phyloP scores from a whole-genome alignment of 805 yeast genomes.

The Saccharomycopsis malanga region DNA sequence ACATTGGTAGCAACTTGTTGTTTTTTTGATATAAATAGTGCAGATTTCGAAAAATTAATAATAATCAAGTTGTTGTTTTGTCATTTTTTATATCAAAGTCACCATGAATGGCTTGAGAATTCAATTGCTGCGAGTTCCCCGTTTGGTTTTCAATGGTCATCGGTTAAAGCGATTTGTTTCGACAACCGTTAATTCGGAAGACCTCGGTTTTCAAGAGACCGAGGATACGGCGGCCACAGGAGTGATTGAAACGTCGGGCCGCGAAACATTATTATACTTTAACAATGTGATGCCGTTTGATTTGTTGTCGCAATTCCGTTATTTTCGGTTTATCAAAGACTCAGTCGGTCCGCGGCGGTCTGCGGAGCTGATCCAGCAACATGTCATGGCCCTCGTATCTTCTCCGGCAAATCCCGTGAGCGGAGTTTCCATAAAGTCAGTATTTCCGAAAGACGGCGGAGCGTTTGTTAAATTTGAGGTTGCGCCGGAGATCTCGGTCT shows the following conservation, averaged over 20 bases:
- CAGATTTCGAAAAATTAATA: too few relatives aligned
- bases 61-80: too few relatives aligned
- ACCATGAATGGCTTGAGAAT: too few relatives aligned
- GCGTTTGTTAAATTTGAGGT: constrained; percentile 76
- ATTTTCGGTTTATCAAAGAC: constrained; percentile 1
- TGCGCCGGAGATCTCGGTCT: constrained; percentile 43
- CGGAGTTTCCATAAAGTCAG: constrained; percentile 44
- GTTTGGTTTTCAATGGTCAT: too few relatives aligned
- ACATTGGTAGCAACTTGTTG: too few relatives aligned
- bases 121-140: too few relatives aligned
- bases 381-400: constrained; percentile 29
- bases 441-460: constrained; percentile 87
- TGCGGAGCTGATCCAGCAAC: neutral
- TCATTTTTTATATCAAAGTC: too few relatives aligned
- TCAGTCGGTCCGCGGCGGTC: neutral
- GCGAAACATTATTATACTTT: constrained; percentile 49
- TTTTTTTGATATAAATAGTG: too few relatives aligned
- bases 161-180: constrained; percentile 5
- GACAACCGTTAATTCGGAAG: constrained; percentile 28
- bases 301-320: constrained; percentile 1
- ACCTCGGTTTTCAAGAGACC: constrained; percentile 48
- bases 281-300: constrained; percentile 37
- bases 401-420: constrained; percentile 33
- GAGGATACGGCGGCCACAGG: constrained; percentile 51
- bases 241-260: constrained; percentile 42